Conservation (phyloP, 306 rosid genomes). For the Acacia crassicarpa region DNA sequence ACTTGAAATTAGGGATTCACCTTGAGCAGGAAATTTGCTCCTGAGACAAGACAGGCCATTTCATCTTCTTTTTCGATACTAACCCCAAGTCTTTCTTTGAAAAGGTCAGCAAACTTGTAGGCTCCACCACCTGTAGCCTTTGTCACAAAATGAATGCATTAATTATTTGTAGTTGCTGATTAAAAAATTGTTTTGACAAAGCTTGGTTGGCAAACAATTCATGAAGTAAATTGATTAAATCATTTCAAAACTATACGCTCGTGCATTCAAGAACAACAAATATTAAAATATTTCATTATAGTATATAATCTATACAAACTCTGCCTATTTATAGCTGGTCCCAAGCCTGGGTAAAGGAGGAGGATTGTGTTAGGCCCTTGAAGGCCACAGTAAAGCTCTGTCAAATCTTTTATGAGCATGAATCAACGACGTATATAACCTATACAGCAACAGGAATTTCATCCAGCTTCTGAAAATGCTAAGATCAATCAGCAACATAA, state of each 20-base stretch:
- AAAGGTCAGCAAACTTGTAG: slow-evolving; percentile 92
- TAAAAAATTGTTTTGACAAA: neutral
- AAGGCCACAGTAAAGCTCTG: too few species aligned
- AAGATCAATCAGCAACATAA: slow-evolving; percentile 13
- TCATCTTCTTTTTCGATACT: slow-evolving; percentile 98
- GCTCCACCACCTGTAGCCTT: slow-evolving; percentile 99
- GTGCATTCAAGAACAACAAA: neutral
- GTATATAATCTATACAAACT: neutral
- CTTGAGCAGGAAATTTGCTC: slow-evolving; percentile 97
- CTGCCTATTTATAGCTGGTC: too few species aligned
- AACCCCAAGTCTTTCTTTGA: slow-evolving; percentile 97
- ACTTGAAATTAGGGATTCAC: slow-evolving; percentile 48
- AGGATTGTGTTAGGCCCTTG: too few species aligned
- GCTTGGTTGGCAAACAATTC: slow-evolving; percentile 2
- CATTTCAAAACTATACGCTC: slow-evolving; percentile 10
- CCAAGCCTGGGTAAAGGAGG: too few species aligned
- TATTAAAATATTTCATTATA: slow-evolving; percentile 15
- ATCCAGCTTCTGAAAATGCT: slow-evolving; percentile 10
- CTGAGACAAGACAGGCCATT: slow-evolving; percentile 95
- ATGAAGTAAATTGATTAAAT: neutral
- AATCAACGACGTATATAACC: neutral
- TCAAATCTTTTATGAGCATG: too few species aligned
- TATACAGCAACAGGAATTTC: neutral
- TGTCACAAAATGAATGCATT: slow-evolving; percentile 35
- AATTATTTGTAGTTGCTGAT: neutral